These are phyloP conservation scores for Epicoccum sorghinum DNA, from an alignment of 2,329 filamentous ascomycete genomes.

Conservation along the genomic window DNA sequence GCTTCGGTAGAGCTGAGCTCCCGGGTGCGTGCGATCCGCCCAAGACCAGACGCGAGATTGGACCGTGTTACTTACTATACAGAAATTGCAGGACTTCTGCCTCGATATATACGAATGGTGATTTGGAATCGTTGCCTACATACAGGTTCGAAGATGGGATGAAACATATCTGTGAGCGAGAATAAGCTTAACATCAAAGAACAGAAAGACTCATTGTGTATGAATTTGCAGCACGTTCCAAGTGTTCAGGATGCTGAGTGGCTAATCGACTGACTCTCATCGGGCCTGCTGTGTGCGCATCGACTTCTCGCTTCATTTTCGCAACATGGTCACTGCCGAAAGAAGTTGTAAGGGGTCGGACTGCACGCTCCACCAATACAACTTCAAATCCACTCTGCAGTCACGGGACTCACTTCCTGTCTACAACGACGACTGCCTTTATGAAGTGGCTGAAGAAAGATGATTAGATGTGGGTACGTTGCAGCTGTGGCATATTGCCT, in stretches of 20 bases:
- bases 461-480: conserved; percentile 13
- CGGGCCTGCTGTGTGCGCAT: conserved; percentile 8
- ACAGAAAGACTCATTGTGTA: conserved; percentile 1
- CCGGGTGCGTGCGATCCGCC: neutral
- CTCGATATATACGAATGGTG: neutral
- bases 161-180: neutral
- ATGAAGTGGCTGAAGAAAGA: conserved; percentile 17
- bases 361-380: conserved; percentile 3
- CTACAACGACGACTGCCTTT: conserved; percentile 2
- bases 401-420: conserved; percentile 1
- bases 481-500: conserved; percentile 20
- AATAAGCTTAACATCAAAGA: neutral
- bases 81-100: neutral
- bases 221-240: conserved; percentile 9
- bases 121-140: conserved; percentile 2
- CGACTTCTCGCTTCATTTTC: neutral
- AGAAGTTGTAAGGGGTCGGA: conserved; percentile 8
- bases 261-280: neutral
- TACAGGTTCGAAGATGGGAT: conserved; percentile 1
- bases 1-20: neutral
- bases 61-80: neutral
- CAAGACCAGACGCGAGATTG: neutral
- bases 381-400: neutral
- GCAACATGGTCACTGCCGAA: conserved; percentile 2
- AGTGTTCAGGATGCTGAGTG: conserved; percentile 4